Evolutionary conservation across 805 yeast species (phyloP).

Genomic region (Lipomyces anomalus): DNA sequence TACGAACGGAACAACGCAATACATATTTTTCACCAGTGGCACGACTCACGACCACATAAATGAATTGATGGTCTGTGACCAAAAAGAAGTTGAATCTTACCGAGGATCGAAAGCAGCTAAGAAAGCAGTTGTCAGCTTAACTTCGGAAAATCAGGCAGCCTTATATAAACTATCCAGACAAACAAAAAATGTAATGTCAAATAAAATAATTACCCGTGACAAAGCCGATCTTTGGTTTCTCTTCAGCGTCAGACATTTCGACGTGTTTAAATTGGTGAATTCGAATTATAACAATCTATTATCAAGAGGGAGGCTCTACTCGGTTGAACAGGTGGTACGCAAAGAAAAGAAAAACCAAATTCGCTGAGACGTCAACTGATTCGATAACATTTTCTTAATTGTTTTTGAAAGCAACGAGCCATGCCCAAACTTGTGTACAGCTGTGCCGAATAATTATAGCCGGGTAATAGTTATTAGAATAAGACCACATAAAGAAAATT

Average conservation of each 20-base stretch:
- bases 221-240: constrained; percentile 3
- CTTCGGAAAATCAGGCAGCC: not conserved
- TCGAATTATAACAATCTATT: not conserved
- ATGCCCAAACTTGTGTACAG: no score
- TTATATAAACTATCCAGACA: not conserved
- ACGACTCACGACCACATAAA: not conserved
- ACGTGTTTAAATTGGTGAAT: constrained; percentile 42
- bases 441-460: no score
- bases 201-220: constrained; percentile 2
- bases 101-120: not conserved
- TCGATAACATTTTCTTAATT: no score
- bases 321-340: no score
- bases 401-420: no score
- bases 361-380: no score
- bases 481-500: no score
- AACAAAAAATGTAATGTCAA: not conserved
- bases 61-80: not conserved
- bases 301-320: no score
- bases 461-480: no score
- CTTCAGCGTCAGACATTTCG: constrained; percentile 35
- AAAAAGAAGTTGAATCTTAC: not conserved
- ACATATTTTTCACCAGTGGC: not conserved
- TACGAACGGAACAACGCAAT: not conserved
- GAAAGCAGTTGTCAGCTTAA: not conserved
- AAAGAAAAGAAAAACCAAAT: no score